A percentile compares a stretch with the other conserved stretches of the same genome.
These are phyloP conservation scores for Zea luxurians DNA, from an alignment of 176 grass and related monocot species.

Conservation along the genomic window DNA sequence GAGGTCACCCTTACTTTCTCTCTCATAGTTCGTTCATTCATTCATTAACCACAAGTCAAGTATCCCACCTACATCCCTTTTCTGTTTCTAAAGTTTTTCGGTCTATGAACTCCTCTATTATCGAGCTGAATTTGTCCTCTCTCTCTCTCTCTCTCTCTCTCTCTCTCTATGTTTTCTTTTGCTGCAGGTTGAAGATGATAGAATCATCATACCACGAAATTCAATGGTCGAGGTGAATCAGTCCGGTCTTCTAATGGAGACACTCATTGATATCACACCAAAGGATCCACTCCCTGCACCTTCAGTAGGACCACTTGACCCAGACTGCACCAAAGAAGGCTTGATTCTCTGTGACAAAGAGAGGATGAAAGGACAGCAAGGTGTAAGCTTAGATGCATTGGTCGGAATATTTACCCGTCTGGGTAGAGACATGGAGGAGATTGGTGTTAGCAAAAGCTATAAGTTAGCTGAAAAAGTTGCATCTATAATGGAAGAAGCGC, in stretches of 20 bases:
- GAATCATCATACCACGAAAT: constrained; percentile 86
- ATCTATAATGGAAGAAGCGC: constrained; percentile 86
- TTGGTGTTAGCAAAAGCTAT: constrained; percentile 74
- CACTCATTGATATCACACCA: constrained; percentile 87
- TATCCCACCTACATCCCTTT: neutral
- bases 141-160: neutral
- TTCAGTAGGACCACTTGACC: constrained; percentile 70
- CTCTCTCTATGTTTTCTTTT: neutral
- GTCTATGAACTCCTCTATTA: constrained; percentile 1
- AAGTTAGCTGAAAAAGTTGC: constrained; percentile 90
- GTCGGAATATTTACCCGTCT: constrained; percentile 90
- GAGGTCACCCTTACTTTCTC: constrained; percentile 43
- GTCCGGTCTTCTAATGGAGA: constrained; percentile 98
- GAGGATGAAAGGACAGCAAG: constrained; percentile 84
- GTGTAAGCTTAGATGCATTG: constrained; percentile 90
- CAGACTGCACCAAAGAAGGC: constrained; percentile 71
- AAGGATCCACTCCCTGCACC: constrained; percentile 78
- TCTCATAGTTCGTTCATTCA: neutral
- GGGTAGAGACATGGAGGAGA: constrained; percentile 91
- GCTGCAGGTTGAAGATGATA: constrained; percentile 85
- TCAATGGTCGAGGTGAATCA: constrained; percentile 91
- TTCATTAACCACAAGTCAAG: neutral
- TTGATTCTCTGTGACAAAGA: constrained; percentile 89
- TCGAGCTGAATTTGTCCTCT: neutral
- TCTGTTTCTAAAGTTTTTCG: neutral